Conservation (phyloP, 345 rosid genomes). For the Acer saccharum region DNA sequence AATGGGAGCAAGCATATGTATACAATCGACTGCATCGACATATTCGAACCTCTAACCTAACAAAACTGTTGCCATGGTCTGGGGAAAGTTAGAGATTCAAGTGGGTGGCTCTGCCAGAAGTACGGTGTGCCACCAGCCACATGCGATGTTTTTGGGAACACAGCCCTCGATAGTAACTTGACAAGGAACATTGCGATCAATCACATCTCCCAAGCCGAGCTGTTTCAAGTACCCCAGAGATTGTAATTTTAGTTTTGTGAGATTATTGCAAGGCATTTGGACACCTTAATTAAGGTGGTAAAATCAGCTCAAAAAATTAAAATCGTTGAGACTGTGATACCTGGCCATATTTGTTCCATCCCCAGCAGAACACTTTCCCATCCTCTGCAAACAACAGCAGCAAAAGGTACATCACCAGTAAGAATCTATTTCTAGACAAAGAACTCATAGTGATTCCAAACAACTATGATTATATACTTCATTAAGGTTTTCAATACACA, state of each 20-base stretch:
- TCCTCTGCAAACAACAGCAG: conserved; percentile 58
- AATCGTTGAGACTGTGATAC: conserved; percentile 35
- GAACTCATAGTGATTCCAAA: background rate
- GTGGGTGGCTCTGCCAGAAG: conserved; percentile 66
- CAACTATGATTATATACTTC: background rate
- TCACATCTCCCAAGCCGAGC: conserved; percentile 94
- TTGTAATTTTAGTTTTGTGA: conserved; percentile 1
- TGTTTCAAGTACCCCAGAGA: conserved; percentile 40
- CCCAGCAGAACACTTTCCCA: conserved; percentile 86
- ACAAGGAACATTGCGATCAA: conserved; percentile 79
- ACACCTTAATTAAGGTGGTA: background rate
- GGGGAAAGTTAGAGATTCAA: conserved; percentile 33
- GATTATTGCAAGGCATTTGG: background rate
- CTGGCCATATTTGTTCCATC: conserved; percentile 99
- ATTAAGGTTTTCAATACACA: background rate
- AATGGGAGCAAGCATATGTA: conserved; percentile 31
- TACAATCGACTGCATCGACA: conserved; percentile 23
- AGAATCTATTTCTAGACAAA: background rate
- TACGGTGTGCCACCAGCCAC: conserved; percentile 99
- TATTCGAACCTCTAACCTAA: conserved; percentile 46
- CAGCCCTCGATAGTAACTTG: conserved; percentile 65
- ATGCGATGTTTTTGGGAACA: conserved; percentile 63
- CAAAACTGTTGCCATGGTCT: conserved; percentile 54
- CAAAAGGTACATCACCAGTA: conserved; percentile 3
- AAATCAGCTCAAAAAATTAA: background rate